These are phyloP conservation scores for Mycena maculata DNA, from an alignment of 768 basidiomycete genomes.

Conservation along the genomic window DNA sequence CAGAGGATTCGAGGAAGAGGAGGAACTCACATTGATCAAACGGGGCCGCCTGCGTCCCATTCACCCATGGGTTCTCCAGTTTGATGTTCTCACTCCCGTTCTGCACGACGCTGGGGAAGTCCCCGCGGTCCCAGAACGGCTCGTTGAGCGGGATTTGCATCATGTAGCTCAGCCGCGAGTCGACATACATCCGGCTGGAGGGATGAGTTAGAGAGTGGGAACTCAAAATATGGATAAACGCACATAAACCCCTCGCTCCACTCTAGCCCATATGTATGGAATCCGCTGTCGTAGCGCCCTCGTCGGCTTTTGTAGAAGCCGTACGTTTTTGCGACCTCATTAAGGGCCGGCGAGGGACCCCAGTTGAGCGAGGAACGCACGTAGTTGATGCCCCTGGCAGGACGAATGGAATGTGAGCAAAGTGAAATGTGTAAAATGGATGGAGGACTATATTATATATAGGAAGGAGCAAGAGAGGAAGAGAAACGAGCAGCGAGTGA, in stretches of 20 bases:
- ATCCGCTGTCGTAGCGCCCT: constrained; percentile 71
- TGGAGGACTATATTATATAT: too few species aligned
- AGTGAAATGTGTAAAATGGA: too few species aligned
- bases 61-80: constrained; percentile 82
- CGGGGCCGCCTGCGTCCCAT: constrained; percentile 79
- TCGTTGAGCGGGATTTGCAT: constrained; percentile 73
- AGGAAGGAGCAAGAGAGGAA: too few species aligned
- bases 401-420: too few species aligned
- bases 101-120: constrained; percentile 81
- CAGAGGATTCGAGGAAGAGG: neutral
- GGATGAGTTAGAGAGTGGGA: constrained; percentile 29
- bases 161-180: constrained; percentile 81
- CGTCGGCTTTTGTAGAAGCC: constrained; percentile 81
- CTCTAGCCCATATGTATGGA: constrained; percentile 87
- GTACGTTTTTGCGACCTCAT: constrained; percentile 80
- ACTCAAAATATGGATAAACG: constrained; percentile 38
- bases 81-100: too few species aligned
- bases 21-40: constrained; percentile 79
- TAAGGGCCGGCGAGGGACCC: constrained; percentile 77
- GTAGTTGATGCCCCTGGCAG: constrained; percentile 61
- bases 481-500: too few species aligned
- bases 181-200: constrained; percentile 81
- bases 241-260: constrained; percentile 87
- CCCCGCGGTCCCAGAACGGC: constrained; percentile 82
- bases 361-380: constrained; percentile 80